phyloP scores from a whole-genome alignment of 2,329 filamentous ascomycete species.

The Fusarium humuli region DNA sequence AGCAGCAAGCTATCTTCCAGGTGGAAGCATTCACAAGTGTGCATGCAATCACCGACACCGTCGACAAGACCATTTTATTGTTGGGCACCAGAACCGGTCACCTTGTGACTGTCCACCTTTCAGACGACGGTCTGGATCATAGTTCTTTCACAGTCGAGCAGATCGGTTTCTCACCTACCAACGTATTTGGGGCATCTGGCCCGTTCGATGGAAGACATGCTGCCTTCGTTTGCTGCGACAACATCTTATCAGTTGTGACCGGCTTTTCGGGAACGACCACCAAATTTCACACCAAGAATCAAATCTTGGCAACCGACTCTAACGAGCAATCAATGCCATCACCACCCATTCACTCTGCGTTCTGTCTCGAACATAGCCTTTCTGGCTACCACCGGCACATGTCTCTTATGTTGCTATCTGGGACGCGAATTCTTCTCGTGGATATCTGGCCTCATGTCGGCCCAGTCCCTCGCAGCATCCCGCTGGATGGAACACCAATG shows the following conservation, averaged over 20 bases:
- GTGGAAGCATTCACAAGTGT: conserved; percentile 62
- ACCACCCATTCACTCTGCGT: conserved; percentile 61
- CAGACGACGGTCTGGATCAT: conserved; percentile 33
- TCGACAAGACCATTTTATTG: conserved; percentile 50
- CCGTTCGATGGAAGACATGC: conserved; percentile 44
- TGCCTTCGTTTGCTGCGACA: conserved; percentile 63
- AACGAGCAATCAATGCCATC: conserved; percentile 59
- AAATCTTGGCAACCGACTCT: conserved; percentile 65
- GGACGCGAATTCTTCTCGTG: conserved; percentile 63
- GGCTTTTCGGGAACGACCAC: conserved; percentile 48
- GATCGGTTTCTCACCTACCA: conserved; percentile 53
- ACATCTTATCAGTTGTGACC: conserved; percentile 58
- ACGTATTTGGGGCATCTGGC: conserved; percentile 48
- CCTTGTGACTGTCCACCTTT: conserved; percentile 56
- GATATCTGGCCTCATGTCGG: conserved; percentile 61
- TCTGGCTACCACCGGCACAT: conserved; percentile 54
- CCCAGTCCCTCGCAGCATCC: conserved; percentile 63
- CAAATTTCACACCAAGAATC: conserved; percentile 56
- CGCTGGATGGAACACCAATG: conserved; percentile 60
- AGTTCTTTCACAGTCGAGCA: conserved; percentile 49
- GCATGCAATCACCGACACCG: conserved; percentile 48
- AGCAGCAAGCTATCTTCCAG: neutral
- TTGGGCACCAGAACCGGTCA: conserved; percentile 66
- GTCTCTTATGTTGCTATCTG: conserved; percentile 63
- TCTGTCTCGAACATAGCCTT: conserved; percentile 56